A percentile compares a stretch with the other conserved stretches of the same genome.
Conservation (phyloP, 257 asterid genomes). For the Linaria vulgaris region DNA sequence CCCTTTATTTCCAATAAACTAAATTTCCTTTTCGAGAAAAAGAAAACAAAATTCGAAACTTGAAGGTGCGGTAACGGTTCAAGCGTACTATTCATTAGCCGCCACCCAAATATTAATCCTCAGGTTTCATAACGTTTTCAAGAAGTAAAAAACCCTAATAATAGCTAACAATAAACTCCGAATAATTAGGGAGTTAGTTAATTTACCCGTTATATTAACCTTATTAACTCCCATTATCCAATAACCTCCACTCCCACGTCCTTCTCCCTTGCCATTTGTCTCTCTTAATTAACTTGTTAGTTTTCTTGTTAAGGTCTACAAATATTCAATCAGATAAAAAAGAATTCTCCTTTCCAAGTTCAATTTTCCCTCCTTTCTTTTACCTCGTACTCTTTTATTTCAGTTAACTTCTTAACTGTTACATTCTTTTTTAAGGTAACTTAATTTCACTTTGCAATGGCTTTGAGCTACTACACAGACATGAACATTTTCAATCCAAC, state of each 20-base stretch:
- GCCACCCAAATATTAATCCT: conserved; percentile 25
- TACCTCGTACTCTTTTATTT: background rate
- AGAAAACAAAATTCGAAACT: background rate
- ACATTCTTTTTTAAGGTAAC: background rate
- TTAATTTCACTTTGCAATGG: conserved; percentile 38
- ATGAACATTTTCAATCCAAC: background rate
- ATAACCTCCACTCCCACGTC: conserved; percentile 48
- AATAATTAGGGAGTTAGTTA: conserved; percentile 43
- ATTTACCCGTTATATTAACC: conserved; percentile 22
- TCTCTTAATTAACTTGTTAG: conserved; percentile 22
- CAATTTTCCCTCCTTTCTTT: conserved; percentile 32
- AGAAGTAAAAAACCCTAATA: conserved; percentile 33
- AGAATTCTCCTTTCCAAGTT: background rate
- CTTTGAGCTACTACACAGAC: conserved; percentile 45
- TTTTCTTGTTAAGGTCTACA: conserved; percentile 26
- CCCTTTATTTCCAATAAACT: too few relatives aligned
- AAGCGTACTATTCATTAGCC: conserved; percentile 24
- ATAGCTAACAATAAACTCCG: conserved; percentile 26
- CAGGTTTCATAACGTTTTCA: conserved; percentile 2
- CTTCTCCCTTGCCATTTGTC: conserved; percentile 25
- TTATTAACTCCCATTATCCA: conserved; percentile 29
- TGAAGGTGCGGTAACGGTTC: conserved; percentile 37
- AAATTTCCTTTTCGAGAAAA: background rate
- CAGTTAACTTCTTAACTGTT: background rate
- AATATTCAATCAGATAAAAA: conserved; percentile 32